Evolutionary conservation across 139 green algal genomes (phyloP), one percentile per base, ranked within the genome.

Genomic region (Tetraselmis striata): DNA sequence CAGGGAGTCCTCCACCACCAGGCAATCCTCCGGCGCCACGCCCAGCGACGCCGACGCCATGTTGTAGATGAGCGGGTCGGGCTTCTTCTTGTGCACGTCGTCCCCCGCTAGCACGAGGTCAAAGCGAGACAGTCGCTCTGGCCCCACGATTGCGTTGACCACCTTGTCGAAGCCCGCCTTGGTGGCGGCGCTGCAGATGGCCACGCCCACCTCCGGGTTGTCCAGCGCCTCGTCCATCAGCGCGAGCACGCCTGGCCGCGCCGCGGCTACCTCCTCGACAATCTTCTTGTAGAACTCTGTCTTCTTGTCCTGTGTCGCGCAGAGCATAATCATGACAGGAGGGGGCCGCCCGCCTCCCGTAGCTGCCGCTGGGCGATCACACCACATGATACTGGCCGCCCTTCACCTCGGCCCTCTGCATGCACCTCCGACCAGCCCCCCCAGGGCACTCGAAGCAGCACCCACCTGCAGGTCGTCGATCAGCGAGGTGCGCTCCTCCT

Each of bases 41-140:
- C 81, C 81, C 32, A 89, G 83, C 76, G 59, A 31, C 59, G 87
- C 81, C 24, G 77, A 31, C 0, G 87, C 85, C 79, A 88, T 82
- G 77, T 92, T 91, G 86, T 95, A 95, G 77, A 95, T 95, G 67
- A 88, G 75, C 0, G 91, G 91, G 80, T 95, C 90, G 2, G 90
- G 91, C 81, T 95, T 95, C 89, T 93, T 93, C 77, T 88, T 87
- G 59, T 81, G 79, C 23, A 81, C 76, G 82, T 85, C 82, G 77
- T 80, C 76, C 1, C 80, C 85, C 24, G 79, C 85, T 1, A 89
- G 59, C 77, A 90, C 89, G 76, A 77, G 84, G 77, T 90, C 86
- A 23, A 90, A 78, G 24, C 29, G 27, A 29, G 82, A 32, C 1
- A 90, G 89, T 2, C 84, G 80, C 75, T 90, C 86, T 80, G 82